Base-by-base conservation (phyloP, 768 basidiomycete genomes). In the Pisolithus microcarpus region DNA sequence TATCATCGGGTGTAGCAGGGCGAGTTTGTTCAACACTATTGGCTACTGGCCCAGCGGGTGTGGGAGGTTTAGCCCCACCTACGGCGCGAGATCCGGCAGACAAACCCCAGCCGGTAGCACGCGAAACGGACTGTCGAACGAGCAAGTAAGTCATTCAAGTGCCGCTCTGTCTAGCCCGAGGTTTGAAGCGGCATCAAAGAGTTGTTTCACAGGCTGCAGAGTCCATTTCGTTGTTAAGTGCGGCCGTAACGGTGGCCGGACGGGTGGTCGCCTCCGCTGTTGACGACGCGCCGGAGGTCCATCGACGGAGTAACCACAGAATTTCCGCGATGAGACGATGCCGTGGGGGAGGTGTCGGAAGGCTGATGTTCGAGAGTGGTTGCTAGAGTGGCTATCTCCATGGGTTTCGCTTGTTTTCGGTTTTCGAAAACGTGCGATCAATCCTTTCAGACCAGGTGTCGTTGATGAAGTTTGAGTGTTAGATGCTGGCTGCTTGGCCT, bases 361-460 rank as follows among this genome's bases (percentile, higher is more conserved):
- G 66, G 68, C n/a, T 31, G 69, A 62, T 19, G 58, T 59, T 50
- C 59, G 55, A 31, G 63, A 65, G 54, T 64, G 58, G 42, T 60
- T 50, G 39, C 65, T 69, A 7, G 65, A 70, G 45, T 58, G 58
- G 34, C 68, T 58, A 56, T 65, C 60, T 34, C 56, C 63, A 23
- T 52, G 9, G 21, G 53, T 54, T 45, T 70, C 66, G 38, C 53
- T 24, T 21, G 63, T 55, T 42, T 69, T 68, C 36, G 67, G 62
- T 51, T 58, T 71, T 36, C 86, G 77, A 63, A 91, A 87, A 28
- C 85, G 80, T 26, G 87, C 79, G 79, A 91, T 89, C 65, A 91
- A 84, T 13, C 87, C 84, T 65, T 81, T 87, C 23, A 91, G 61
- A 19, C 87, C 84, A 31, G 88, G 88, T 18, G 82, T 75, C 24